Conservation (phyloP, 352 stramenopile species). For the Phytophthora pisi region DNA sequence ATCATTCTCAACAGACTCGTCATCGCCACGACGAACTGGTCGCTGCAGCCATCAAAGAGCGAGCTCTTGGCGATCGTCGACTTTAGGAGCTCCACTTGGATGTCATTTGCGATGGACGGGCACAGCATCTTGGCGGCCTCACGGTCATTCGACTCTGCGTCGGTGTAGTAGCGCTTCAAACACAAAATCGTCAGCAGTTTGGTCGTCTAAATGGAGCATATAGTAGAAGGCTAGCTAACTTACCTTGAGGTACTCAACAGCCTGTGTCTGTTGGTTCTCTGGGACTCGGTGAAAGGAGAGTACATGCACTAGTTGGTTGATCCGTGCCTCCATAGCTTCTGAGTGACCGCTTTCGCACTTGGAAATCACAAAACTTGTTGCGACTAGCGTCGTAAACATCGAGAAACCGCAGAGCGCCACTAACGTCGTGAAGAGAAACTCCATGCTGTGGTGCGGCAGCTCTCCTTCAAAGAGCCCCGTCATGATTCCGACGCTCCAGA, state of each 20-base stretch:
- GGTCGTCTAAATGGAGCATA: not conserved
- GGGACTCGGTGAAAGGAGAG: not conserved
- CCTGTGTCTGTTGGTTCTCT: not conserved
- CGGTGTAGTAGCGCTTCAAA: not conserved
- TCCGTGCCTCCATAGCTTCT: not conserved
- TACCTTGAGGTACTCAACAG: not conserved
- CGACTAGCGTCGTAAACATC: not conserved
- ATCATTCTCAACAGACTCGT: not conserved
- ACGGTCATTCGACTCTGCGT: not conserved
- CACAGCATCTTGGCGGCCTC: not conserved
- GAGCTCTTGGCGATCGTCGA: not conserved
- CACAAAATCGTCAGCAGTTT: not conserved
- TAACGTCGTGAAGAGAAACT: not conserved
- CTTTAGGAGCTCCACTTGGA: not conserved
- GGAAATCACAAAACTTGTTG: conserved; percentile 2
- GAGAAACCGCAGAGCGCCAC: not conserved
- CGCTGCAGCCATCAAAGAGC: not conserved
- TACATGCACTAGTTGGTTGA: not conserved
- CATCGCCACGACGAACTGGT: not conserved
- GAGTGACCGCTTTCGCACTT: not conserved
- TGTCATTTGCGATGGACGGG: not conserved
- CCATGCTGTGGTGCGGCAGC: not conserved
- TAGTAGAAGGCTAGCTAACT: not conserved
- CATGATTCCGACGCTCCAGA: conserved; percentile 1
- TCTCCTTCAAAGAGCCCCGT: conserved; percentile 1